These are phyloP conservation scores for Thalassiosira hispida DNA, from an alignment of 352 stramenopile genomes.

Conservation along the genomic window DNA sequence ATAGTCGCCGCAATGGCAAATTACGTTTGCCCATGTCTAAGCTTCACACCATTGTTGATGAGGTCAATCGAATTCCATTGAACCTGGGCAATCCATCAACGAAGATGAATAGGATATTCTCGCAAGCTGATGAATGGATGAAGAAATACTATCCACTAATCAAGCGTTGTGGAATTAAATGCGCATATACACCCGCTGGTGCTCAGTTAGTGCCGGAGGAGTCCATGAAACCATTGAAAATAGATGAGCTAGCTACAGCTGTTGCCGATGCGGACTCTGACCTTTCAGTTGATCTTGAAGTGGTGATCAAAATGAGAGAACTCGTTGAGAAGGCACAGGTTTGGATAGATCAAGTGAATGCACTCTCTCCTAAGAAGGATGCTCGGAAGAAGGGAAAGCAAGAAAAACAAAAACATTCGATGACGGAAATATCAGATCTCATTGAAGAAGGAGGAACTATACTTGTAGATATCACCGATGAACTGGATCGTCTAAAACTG, in stretches of 20 bases:
- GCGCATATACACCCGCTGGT: conserved; percentile 29
- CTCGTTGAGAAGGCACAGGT: conserved; percentile 49
- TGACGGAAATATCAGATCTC: conserved; percentile 61
- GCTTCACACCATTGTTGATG: conserved; percentile 67
- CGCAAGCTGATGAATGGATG: conserved; percentile 75
- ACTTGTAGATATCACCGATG: conserved; percentile 60
- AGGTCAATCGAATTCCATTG: conserved; percentile 67
- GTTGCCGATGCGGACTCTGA: conserved; percentile 59
- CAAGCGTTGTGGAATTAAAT: conserved; percentile 56
- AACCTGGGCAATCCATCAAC: conserved; percentile 69
- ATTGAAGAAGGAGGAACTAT: conserved; percentile 69
- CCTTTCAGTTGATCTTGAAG: conserved; percentile 72
- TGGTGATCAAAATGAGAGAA: conserved; percentile 60
- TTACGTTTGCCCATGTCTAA: conserved; percentile 61
- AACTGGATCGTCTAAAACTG: conserved; percentile 59
- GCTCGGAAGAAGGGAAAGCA: conserved; percentile 38
- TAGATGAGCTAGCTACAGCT: conserved; percentile 57
- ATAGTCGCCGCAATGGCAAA: conserved; percentile 66
- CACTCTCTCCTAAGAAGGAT: conserved; percentile 57
- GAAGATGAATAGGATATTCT: conserved; percentile 76
- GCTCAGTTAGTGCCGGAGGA: conserved; percentile 2
- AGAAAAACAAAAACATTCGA: conserved; percentile 38
- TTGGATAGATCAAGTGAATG: conserved; percentile 61
- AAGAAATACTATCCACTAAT: conserved; percentile 60
- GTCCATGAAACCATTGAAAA: conserved; percentile 30